Evolutionary conservation across 495 filamentous ascomycete genomes (phyloP).

Genomic region (Patellaria atrata): DNA sequence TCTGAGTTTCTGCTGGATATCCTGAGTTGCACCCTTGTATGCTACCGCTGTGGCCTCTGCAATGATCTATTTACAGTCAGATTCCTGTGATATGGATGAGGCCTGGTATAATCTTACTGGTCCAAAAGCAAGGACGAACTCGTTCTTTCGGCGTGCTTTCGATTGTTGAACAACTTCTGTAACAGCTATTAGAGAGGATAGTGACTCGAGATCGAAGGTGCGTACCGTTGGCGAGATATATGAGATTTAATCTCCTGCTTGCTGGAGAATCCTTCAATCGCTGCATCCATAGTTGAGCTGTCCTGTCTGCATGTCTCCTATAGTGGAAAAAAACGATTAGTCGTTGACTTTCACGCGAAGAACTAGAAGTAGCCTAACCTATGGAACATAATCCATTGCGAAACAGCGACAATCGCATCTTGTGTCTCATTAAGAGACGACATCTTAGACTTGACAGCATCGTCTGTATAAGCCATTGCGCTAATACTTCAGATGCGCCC

Average conservation of each 20-base stretch:
- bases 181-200: slow-evolving; percentile 2
- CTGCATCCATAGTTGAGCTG: slow-evolving; percentile 77
- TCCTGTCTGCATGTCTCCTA: slow-evolving; percentile 81
- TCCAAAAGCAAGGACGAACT: slow-evolving; percentile 82
- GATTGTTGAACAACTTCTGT: slow-evolving; percentile 91
- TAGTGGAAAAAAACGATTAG: slow-evolving; percentile 3
- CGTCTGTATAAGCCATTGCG: slow-evolving; percentile 82
- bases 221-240: slow-evolving; percentile 91
- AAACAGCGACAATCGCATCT: slow-evolving; percentile 85
- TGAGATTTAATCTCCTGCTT: slow-evolving; percentile 73
- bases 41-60: slow-evolving; percentile 70
- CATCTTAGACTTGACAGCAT: slow-evolving; percentile 85
- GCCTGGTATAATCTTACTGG: slow-evolving; percentile 36
- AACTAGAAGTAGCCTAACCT: slow-evolving; percentile 40
- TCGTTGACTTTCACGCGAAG: neutral
- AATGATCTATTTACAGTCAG: no score
- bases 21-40: slow-evolving; percentile 70
- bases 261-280: slow-evolving; percentile 71
- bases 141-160: slow-evolving; percentile 74
- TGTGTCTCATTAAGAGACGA: slow-evolving; percentile 91
- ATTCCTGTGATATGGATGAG: neutral
- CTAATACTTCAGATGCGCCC: no score
- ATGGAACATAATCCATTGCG: slow-evolving; percentile 99
- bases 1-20: slow-evolving; percentile 74
- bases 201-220: slow-evolving; percentile 2